Evolutionary conservation across 441 rosid species (phyloP).

Genomic region (Pelargonium myrrhifolium): DNA sequence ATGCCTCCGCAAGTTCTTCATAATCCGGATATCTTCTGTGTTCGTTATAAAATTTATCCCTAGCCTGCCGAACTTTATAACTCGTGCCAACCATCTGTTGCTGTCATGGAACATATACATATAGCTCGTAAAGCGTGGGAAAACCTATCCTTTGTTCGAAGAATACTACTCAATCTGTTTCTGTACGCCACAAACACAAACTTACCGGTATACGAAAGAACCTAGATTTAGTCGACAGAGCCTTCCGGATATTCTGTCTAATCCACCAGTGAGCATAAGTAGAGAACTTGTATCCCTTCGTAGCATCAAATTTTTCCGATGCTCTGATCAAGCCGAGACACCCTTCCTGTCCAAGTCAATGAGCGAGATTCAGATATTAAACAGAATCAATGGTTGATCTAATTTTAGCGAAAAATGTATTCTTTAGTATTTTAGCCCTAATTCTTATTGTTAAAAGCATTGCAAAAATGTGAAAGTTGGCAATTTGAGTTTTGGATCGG

Average conservation of each 20-base stretch:
- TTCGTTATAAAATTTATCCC: constrained; percentile 59
- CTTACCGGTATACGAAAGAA: constrained; percentile 83
- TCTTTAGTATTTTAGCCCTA: too few relatives aligned
- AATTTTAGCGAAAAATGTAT: too few relatives aligned
- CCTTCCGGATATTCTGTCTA: constrained; percentile 77
- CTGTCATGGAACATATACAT: constrained; percentile 27
- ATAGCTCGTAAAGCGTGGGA: not conserved
- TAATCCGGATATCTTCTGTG: constrained; percentile 63
- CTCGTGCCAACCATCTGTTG: constrained; percentile 88
- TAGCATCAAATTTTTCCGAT: constrained; percentile 84
- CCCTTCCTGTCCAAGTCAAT: constrained; percentile 55
- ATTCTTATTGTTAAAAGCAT: too few relatives aligned
- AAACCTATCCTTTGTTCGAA: too few relatives aligned
- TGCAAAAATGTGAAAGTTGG: too few relatives aligned
- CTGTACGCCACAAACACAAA: constrained; percentile 4
- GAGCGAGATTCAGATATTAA: constrained; percentile 17
- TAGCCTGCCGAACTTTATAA: constrained; percentile 78
- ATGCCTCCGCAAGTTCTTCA: constrained; percentile 75
- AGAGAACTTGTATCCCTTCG: constrained; percentile 90
- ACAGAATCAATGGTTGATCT: too few relatives aligned
- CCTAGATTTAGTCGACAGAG: constrained; percentile 79
- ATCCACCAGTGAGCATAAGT: constrained; percentile 99
- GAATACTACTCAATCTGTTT: too few relatives aligned
- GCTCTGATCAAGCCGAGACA: constrained; percentile 86
- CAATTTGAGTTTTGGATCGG: too few relatives aligned